Evolutionary conservation across 495 filamentous ascomycete genomes (phyloP), one percentile per base, ranked within the genome.

Genomic region (Talaromyces nanjingensis): DNA sequence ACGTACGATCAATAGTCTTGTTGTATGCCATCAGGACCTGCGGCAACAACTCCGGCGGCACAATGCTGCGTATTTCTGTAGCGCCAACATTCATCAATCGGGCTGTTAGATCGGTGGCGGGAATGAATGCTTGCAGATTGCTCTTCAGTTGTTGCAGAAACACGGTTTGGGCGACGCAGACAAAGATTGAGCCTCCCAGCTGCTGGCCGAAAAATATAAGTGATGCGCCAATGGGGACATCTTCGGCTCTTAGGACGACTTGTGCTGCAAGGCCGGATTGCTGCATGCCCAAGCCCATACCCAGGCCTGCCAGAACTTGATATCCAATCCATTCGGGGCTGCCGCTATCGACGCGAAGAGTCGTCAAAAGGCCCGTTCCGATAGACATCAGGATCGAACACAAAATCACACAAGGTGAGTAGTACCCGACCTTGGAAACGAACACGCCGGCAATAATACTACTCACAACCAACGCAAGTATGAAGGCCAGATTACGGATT

Each of bases 151-250:
- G 45, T 11, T 49, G 45, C 45, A 49, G 45, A 49, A 49, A 49
- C 45, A 49, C 45, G 6, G 45, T 49, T 49, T 49, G 6, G 45
- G 14, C 45, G 11, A 20, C 45, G 14, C 45, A 66, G 7, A 76
- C 29, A 34, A 77, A 79, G 27, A 82, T 64, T 12, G 76, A 64
- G 6, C 74, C 74, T 0, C 77, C 76, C 7, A 82, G 71, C 4
- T 69, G 70, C 65, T 77, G 80, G 7, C 65, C 66, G 45, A 79
- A 79, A 33, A 79, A 65, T 56, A 79, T 72, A n/a, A 81, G 60
- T 0, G 77, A 63, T 9, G 75, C 66, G 3, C 79, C 78, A 39
- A 77, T 70, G 5, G 76, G 69, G 7, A 76, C 67, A 29, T 82
- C 78, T 49, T 42, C 39, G 0, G 27, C 27, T 6, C 27, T 29